phyloP scores from a whole-genome alignment of 148 eudicot species.

The Cornus kousa region DNA sequence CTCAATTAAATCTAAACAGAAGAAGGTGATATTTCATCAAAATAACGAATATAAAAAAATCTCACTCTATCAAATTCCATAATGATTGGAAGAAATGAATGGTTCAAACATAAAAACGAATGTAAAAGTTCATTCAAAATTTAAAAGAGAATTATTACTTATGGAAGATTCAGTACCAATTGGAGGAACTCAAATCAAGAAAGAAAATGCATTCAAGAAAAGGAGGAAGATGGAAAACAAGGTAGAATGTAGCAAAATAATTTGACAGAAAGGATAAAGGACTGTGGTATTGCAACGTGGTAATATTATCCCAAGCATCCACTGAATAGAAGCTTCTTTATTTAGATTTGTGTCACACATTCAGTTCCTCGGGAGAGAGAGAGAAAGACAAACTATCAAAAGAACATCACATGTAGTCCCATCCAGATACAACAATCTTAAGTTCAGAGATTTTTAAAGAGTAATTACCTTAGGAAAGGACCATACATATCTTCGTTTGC shows the following conservation, averaged over 20 bases:
- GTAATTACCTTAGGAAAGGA: slow-evolving; percentile 76
- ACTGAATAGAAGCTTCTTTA: not conserved
- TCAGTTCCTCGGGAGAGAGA: not conserved
- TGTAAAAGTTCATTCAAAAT: too few relatives aligned
- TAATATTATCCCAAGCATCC: not conserved
- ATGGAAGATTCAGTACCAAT: not conserved
- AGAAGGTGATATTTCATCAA: not conserved
- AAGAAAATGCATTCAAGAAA: not conserved
- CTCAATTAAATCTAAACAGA: not conserved
- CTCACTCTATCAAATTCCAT: not conserved
- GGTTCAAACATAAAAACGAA: not conserved
- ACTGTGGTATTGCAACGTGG: not conserved
- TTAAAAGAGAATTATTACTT: not conserved
- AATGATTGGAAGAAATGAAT: not conserved
- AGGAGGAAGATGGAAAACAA: not conserved
- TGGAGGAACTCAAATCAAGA: not conserved
- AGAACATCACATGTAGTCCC: not conserved
- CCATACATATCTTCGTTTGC: slow-evolving; percentile 81
- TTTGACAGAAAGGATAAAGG: not conserved
- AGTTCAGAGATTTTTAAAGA: not conserved
- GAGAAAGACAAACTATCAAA: not conserved
- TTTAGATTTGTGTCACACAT: not conserved
- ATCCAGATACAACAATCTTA: slow-evolving; percentile 4
- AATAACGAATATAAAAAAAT: not conserved
- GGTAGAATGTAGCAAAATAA: not conserved